Evolutionary conservation across 2,329 filamentous ascomycete genomes (phyloP), one percentile per base, ranked within the genome.

Genomic region (Colletotrichum abscissum): DNA sequence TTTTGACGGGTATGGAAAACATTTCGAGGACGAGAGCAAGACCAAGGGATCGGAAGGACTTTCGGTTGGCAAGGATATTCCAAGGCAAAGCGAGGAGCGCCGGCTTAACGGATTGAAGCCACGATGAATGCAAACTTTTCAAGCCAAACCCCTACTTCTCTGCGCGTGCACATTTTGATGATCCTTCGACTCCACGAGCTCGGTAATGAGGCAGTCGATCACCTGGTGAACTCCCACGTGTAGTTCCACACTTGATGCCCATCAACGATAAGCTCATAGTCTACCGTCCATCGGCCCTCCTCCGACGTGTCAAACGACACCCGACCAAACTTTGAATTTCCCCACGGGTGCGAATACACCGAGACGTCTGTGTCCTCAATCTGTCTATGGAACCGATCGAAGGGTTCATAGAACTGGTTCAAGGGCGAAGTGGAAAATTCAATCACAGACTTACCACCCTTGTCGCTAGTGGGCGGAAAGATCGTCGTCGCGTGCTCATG

Each of bases 351-450:
- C 16, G 60, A 73, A 30, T 66, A 69, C 11, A 73, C 71, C 11
- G 67, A 70, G 2, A 73, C 35, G 28, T 63, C 71, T 19, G 67
- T 73, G 19, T 73, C 60, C 67, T 91, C 89, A 1, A 86, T 85
- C 79, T 92, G 90, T 67, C 83, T 83, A 79, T 93, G 93, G 5
- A 90, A 92, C 14, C 90, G 69, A 24, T 69, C 82, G 38, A 91
- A 82, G 0, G 92, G 92, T 3, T 93, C 82, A 77, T 92, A 93
- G 79, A 93, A 93, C 89, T 93, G 92, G 76, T 86, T 91, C 66
- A 93, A 77, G 1, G 92, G 92, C 6, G 88, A 90, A 2, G 90
- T 90, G 72, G 88, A 90, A 81, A 93, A 93, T 77, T 93, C 92
- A 73, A 92, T 89, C 5, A 93, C 87, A 0, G 84, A 80, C 3